Percentiles rank a stretch among this genome's conserved stretches.
Conservation (phyloP, 768 basidiomycete species). For the Lactifluus hygrophoroides region DNA sequence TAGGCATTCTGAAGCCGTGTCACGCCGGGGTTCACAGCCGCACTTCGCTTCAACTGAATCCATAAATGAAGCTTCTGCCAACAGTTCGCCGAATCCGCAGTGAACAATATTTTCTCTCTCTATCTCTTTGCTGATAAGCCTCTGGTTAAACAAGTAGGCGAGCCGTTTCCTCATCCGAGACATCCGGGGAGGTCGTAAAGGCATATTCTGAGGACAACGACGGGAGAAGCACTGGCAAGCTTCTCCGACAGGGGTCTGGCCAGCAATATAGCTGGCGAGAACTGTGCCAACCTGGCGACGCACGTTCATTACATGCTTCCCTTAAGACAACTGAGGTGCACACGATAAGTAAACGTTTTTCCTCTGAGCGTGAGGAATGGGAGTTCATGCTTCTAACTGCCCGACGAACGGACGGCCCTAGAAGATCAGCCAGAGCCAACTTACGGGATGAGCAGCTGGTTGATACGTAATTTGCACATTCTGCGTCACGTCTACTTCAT, state of each 20-base stretch:
- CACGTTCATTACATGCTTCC: slow-evolving; percentile 61
- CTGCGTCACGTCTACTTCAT: slow-evolving; percentile 71
- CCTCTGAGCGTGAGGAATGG: slow-evolving; percentile 35
- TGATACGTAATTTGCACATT: slow-evolving; percentile 63
- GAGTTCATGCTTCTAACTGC: not conserved
- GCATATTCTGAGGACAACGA: not conserved
- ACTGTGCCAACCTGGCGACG: slow-evolving; percentile 50
- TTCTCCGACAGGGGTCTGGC: not conserved
- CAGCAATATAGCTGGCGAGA: not conserved
- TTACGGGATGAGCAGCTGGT: slow-evolving; percentile 46
- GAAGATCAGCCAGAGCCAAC: slow-evolving; percentile 24
- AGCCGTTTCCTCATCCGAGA: too few species aligned
- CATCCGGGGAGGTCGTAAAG: too few species aligned
- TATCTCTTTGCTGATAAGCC: too few species aligned
- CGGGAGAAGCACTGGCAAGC: not conserved
- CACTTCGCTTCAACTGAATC: not conserved
- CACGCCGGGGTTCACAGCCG: not conserved
- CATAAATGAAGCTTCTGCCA: not conserved
- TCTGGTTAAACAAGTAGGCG: too few species aligned
- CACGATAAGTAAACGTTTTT: slow-evolving; percentile 45
- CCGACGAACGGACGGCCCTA: not conserved
- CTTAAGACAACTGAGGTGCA: slow-evolving; percentile 57
- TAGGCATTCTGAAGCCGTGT: not conserved
- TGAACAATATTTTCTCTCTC: too few species aligned
- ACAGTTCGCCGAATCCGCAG: too few species aligned